phyloP scores from a whole-genome alignment of 306 rosid species.

The Dryas octopetala region DNA sequence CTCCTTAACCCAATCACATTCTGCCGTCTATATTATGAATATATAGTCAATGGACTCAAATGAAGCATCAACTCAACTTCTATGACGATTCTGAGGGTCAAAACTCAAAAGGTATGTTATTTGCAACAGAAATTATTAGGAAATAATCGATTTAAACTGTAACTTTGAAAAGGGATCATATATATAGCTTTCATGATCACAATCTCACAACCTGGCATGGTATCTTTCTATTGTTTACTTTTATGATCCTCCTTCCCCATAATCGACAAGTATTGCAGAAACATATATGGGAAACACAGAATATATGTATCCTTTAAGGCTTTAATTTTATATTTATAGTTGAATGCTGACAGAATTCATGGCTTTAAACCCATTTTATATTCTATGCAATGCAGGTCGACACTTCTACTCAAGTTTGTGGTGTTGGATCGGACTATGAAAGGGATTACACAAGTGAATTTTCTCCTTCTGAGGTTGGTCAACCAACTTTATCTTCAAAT shows the following conservation, averaged over 20 bases:
- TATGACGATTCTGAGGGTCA: conserved; percentile 6
- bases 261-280: not conserved
- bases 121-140: not conserved
- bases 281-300: not conserved
- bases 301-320: too few species aligned
- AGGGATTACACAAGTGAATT: conserved; percentile 25
- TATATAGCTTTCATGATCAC: too few species aligned
- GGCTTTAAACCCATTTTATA: not conserved
- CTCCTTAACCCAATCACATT: too few species aligned
- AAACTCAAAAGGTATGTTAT: conserved; percentile 18
- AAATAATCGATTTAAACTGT: too few species aligned
- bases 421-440: conserved; percentile 18
- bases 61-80: conserved; percentile 15
- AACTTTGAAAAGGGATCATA: too few species aligned
- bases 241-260: too few species aligned
- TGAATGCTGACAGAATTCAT: not conserved
- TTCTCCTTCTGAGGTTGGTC: conserved; percentile 19
- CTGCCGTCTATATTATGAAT: too few species aligned
- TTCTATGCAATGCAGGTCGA: conserved; percentile 26
- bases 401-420: conserved; percentile 13
- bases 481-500: not conserved
- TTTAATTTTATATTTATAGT: too few species aligned
- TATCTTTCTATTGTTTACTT: too few species aligned
- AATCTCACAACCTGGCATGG: too few species aligned
- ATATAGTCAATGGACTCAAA: not conserved